These are phyloP conservation scores for Psilocybe mexicana DNA, from an alignment of 1,284 basidiomycete species.

Conservation along the genomic window DNA sequence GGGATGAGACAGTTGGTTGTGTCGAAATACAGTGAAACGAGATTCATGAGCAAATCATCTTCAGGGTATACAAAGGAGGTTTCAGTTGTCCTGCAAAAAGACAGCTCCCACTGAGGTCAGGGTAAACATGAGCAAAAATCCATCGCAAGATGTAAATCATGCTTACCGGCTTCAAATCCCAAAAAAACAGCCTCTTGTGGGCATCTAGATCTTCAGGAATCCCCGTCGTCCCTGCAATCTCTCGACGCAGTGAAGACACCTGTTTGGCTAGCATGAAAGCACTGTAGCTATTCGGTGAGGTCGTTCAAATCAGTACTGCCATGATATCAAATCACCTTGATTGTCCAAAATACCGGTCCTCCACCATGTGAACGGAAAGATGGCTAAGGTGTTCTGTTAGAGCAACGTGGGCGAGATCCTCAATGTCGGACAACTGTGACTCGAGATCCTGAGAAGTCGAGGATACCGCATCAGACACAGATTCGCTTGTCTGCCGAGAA, in stretches of 20 bases:
- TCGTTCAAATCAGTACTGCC: neutral
- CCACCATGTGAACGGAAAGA: slow-evolving; percentile 34
- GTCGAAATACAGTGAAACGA: slow-evolving; percentile 64
- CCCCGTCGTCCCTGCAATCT: slow-evolving; percentile 39
- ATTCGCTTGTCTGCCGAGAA: neutral
- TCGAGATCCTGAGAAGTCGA: no score
- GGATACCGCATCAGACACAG: neutral
- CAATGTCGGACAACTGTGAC: slow-evolving; percentile 22
- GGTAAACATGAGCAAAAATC: neutral
- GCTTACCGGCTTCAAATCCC: slow-evolving; percentile 37
- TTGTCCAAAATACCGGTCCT: slow-evolving; percentile 58
- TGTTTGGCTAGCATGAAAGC: slow-evolving; percentile 48
- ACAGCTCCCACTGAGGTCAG: slow-evolving; percentile 33
- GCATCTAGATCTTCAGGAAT: slow-evolving; percentile 9
- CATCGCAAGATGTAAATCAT: neutral
- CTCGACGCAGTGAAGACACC: slow-evolving; percentile 46
- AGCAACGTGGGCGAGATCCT: slow-evolving; percentile 37
- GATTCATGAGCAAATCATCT: slow-evolving; percentile 44
- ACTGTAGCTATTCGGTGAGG: slow-evolving; percentile 15
- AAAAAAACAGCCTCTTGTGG: slow-evolving; percentile 32
- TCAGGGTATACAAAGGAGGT: slow-evolving; percentile 37
- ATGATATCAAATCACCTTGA: slow-evolving; percentile 43
- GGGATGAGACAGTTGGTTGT: slow-evolving; percentile 53
- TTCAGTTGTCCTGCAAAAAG: slow-evolving; percentile 23
- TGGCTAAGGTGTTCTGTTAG: slow-evolving; percentile 37